Evolutionary conservation across 2,329 filamentous ascomycete genomes (phyloP), one percentile per base, ranked within the genome.

Genomic region (Clarireedia monteithiana): DNA sequence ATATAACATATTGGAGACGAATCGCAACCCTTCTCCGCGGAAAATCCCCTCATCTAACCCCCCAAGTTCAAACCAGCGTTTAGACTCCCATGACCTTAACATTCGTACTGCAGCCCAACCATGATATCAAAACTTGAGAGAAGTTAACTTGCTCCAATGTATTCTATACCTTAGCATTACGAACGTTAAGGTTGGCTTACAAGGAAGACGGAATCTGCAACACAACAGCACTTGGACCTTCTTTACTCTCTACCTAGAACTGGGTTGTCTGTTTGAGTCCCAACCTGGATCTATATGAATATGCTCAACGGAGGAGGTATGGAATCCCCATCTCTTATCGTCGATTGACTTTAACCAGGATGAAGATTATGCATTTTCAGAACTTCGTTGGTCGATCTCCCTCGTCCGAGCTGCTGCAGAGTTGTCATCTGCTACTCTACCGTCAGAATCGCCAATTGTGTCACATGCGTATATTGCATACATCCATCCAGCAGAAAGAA

Each of bases 401-500:
- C 7, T 30, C 27, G 27, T 7, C 27, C 27, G 27, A 10, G 27
- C 10, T 30, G 27, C 27, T 30, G 27, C 27, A 30, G 27, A 7
- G 27, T 30, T 40, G 17, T 40, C 38, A 24, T 46, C 44, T 24
- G 10, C 30, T 34, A 5, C 23, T 10, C 26, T 23, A 46, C 23
- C 6, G 23, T 7, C 42, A 45, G 20, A 45, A 45, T 10, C 20
- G 10, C 42, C 42, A 46, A 27, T 40, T 9, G 26, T 42, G 52
- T 54, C 24, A 52, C 42, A 56, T 47, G 20, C 20, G 9, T 36
- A n/a, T 39, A 48, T 47, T 42, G 24, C 10, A 17, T n/a, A 47
- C 48, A 39, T 14, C 46, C 34, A 53, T 40, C 42, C 24, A 59
- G 50, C 50, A 53, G 58, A 50, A 59, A 58, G 56, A 54, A 49